Evolutionary conservation across 2,329 filamentous ascomycete species (phyloP).

Genomic region (Aspergillus terreus): DNA sequence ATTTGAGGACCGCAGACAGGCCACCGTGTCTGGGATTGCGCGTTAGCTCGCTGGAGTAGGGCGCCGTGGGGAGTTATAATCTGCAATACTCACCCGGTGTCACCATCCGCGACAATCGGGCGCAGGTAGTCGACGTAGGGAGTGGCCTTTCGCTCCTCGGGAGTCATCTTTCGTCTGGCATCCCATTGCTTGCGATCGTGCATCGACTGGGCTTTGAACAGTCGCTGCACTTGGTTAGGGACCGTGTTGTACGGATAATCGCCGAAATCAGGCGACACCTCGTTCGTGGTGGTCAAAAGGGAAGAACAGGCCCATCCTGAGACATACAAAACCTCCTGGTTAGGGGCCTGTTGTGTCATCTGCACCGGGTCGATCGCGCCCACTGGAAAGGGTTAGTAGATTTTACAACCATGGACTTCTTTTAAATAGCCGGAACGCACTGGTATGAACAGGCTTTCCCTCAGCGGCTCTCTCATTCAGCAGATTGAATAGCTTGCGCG

Average conservation of each 20-base stretch:
- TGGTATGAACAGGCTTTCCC: conserved; percentile 89
- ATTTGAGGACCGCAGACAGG: conserved; percentile 85
- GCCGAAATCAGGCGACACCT: conserved; percentile 95
- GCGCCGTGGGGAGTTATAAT: not conserved
- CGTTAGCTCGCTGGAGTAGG: not conserved
- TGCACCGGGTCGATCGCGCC: conserved; percentile 98
- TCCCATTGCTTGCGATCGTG: conserved; percentile 97
- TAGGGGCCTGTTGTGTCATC: conserved; percentile 96
- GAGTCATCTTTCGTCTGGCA: conserved; percentile 69
- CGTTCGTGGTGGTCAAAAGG: conserved; percentile 87
- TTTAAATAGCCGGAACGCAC: conserved; percentile 43
- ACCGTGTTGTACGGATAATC: conserved; percentile 99
- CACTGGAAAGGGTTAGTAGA: conserved; percentile 55
- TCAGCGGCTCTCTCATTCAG: conserved; percentile 72
- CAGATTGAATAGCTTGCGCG: conserved; percentile 87
- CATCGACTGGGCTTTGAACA: conserved; percentile 95
- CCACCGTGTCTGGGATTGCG: conserved; percentile 67
- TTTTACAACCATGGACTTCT: not conserved
- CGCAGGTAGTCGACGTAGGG: conserved; percentile 90
- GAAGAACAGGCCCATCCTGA: conserved; percentile 98
- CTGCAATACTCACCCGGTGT: conserved; percentile 62
- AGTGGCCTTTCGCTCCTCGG: conserved; percentile 67
- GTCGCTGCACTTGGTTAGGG: conserved; percentile 91
- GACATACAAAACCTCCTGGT: conserved; percentile 94
- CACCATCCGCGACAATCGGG: conserved; percentile 92